Base-by-base conservation (phyloP, 2,329 filamentous ascomycete genomes). In the Colletotrichum chrysophilum region DNA sequence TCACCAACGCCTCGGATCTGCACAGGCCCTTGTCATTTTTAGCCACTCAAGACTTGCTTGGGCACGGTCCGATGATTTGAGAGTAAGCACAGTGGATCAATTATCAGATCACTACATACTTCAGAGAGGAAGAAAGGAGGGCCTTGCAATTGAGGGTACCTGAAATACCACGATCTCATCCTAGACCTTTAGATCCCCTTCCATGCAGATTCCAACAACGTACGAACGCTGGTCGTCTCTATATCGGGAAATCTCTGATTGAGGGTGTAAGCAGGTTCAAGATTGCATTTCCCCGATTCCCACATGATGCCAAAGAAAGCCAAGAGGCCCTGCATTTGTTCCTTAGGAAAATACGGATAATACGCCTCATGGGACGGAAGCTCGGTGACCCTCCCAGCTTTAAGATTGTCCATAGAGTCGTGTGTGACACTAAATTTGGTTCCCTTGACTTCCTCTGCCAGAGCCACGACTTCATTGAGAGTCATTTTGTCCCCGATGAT, bases 391-490 rank as follows among this genome's bases (percentile, higher is more conserved):
- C 83, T 68, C 0, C 84, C 84, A n/a, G 70, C 43, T n/a, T 80
- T 78, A 38, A 86, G 64, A 67, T 82, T 77, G 43, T 85, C 76
- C 66, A 83, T 14, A 52, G 70, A 71, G 28, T 87, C 76, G 58
- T 84, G 71, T 66, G 80, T 78, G 26, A 87, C 75, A 10, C 83
- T 30, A 75, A 86, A 81, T n/a, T 85, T 79, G n/a, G 75, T 78
- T 4, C 82, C 83, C 79, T 85, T 55, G 83, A 80, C 60, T 84
- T 80, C 86, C 77, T 87, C 84, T 0, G 82, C 84, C 30, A 85
- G 75, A 18, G 43, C 30, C 34, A 87, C 60, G 8, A 87, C 66
- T 74, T 86, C 80, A 60, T 85, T 85, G 75, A 82, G 85, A 7
- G 83, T 85, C 34, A 84, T 71, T 48, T 80, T 79, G 58, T 86